These are phyloP conservation scores for Escovopsis sp. DNA, from an alignment of 2,329 filamentous ascomycete genomes.

Conservation along the genomic window DNA sequence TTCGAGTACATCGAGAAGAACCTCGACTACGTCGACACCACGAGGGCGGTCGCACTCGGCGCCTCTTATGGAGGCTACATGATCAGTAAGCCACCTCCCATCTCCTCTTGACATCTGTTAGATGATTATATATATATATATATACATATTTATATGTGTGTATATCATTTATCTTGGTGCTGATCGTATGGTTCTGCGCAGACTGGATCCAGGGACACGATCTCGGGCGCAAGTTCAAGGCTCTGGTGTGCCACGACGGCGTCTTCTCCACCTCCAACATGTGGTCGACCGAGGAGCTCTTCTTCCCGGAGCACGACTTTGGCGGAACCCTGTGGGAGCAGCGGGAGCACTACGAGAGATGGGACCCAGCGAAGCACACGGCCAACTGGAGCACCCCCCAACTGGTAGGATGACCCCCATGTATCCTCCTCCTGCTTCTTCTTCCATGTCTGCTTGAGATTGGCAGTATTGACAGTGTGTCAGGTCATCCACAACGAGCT, in stretches of 20 bases:
- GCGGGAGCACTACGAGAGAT: conserved; percentile 49
- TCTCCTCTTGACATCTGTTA: neutral
- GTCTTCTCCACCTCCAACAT: conserved; percentile 59
- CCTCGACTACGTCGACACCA: conserved; percentile 53
- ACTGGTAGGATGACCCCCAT: conserved; percentile 36
- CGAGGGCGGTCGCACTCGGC: conserved; percentile 56
- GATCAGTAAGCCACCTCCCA: conserved; percentile 39
- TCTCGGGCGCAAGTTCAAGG: conserved; percentile 72
- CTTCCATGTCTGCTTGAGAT: neutral
- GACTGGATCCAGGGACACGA: conserved; percentile 85
- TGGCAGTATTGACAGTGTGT: conserved; percentile 4
- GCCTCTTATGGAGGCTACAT: conserved; percentile 65
- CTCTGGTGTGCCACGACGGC: conserved; percentile 77
- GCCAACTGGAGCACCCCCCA: conserved; percentile 74
- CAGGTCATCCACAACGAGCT: conserved; percentile 69
- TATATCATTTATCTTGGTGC: no score
- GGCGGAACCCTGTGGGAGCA: conserved; percentile 47
- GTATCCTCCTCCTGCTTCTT: neutral
- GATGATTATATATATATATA: no score
- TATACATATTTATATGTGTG: neutral
- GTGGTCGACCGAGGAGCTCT: conserved; percentile 53
- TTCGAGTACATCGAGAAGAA: conserved; percentile 59
- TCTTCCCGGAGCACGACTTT: conserved; percentile 56
- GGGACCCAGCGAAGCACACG: conserved; percentile 51
- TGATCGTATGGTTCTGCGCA: conserved; percentile 17